These are phyloP conservation scores for Penicillium sp. DNA, from an alignment of 2,329 filamentous ascomycete genomes.

Conservation along the genomic window DNA sequence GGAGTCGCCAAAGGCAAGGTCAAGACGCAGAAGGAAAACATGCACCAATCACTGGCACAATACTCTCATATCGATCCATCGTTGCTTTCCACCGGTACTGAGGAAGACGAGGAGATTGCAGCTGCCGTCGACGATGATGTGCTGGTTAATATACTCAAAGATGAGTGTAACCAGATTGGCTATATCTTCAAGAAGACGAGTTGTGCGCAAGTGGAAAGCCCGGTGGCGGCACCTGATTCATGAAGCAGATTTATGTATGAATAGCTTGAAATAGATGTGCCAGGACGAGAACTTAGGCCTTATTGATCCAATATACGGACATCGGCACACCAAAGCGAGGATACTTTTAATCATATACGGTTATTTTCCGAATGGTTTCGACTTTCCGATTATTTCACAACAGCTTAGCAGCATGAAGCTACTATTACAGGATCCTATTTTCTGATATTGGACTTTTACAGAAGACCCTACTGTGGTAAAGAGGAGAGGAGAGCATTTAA, in stretches of 20 bases:
- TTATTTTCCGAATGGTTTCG: neutral
- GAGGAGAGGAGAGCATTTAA: neutral
- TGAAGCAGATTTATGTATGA: neutral
- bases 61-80: constrained; percentile 52
- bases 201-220: constrained; percentile 29
- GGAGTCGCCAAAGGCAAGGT: constrained; percentile 14
- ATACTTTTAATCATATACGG: neutral
- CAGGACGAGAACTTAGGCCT: neutral
- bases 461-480: neutral
- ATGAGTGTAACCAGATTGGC: constrained; percentile 47
- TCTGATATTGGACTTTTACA: neutral
- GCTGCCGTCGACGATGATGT: constrained; percentile 43
- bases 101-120: constrained; percentile 29
- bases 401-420: neutral
- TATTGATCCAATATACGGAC: neutral
- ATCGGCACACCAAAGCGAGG: neutral
- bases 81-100: constrained; percentile 28
- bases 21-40: constrained; percentile 41
- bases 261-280: neutral
- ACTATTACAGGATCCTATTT: too few species aligned
- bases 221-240: neutral
- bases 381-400: neutral
- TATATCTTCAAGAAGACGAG: constrained; percentile 50
- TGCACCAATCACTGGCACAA: constrained; percentile 51
- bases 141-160: constrained; percentile 43